A percentile compares a stretch with the other conserved stretches of the same genome.
These are phyloP conservation scores for Beauveria pseudobassiana DNA, from an alignment of 2,329 filamentous ascomycete species.

Conservation along the genomic window DNA sequence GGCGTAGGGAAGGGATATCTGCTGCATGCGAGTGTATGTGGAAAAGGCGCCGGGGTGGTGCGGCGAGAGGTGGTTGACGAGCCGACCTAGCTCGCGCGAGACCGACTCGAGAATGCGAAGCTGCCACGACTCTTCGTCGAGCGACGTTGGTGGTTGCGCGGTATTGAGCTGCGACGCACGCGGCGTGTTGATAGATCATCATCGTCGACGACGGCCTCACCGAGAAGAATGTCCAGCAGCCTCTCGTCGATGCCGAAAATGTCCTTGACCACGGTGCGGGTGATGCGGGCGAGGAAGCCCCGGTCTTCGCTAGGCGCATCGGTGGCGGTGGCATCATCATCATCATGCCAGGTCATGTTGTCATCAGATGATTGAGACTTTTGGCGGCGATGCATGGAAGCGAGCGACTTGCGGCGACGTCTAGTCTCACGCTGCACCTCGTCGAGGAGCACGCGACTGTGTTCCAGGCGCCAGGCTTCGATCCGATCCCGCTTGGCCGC, in stretches of 20 bases:
- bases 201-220: slow-evolving; percentile 57
- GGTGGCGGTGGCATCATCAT: slow-evolving; percentile 32
- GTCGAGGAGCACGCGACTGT: slow-evolving; percentile 76
- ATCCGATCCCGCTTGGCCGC: slow-evolving; percentile 75
- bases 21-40: slow-evolving; percentile 62
- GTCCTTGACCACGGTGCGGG: slow-evolving; percentile 78
- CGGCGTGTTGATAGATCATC: slow-evolving; percentile 40
- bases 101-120: slow-evolving; percentile 74
- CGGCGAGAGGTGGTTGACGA: slow-evolving; percentile 71
- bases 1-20: slow-evolving; percentile 65
- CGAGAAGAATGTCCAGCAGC: slow-evolving; percentile 77
- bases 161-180: slow-evolving; percentile 31
- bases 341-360: slow-evolving; percentile 45
- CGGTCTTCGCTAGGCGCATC: slow-evolving; percentile 46
- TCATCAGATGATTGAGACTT: slow-evolving; percentile 27
- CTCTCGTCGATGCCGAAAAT: slow-evolving; percentile 86
- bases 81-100: slow-evolving; percentile 74
- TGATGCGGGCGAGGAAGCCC: slow-evolving; percentile 73
- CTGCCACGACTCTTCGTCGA: slow-evolving; percentile 56
- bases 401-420: slow-evolving; percentile 56
- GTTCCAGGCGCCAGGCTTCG: slow-evolving; percentile 86
- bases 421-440: slow-evolving; percentile 83
- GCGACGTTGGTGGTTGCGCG: slow-evolving; percentile 20
- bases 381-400: slow-evolving; percentile 30
- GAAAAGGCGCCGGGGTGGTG: slow-evolving; percentile 85